Evolutionary conservation across 768 basidiomycete species (phyloP), one percentile per base, ranked within the genome.

Genomic region (Kwoniella dendrophila): DNA sequence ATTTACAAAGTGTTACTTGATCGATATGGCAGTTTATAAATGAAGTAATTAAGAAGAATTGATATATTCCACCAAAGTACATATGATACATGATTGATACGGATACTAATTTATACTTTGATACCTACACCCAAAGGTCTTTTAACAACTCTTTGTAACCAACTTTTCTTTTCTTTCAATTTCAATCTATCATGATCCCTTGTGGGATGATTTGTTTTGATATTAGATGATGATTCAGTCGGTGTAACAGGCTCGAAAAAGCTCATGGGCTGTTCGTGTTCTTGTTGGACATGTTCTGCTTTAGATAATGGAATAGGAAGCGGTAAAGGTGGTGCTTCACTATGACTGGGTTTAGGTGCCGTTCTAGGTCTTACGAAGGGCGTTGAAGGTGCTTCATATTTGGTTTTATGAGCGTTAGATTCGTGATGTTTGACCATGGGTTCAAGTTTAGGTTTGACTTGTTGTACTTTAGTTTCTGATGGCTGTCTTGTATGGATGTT

Each of bases 171-270:
- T 11, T 20, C 47, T 20, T 10, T 56, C 7, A 18, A 24, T 34
- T 26, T 40, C 34, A 24, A 40, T 12, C 16, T 27, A 27, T 38
- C 40, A 16, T 27, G 18, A 4, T 27, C 40, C 18, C 12, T 53
- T 12, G 11, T 27, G 6, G n/a, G 20, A 6, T 20, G 4, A 27
- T 27, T 18, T 4, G 14, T 30, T 4, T 10, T 54, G 24, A 6
- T 5, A 16, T 53, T 16, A 34, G 30, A 47, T 22, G n/a, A 20
- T 4, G 56, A 24, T 11, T 43, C 59, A 30, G 51, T 62, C 14
- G 72, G 72, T 24, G 68, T 69, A 18, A 63, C 52, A 18, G 72
- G 72, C 20, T 74, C 72, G 53, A 71, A 74, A 48, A 66, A 70
- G 16, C 50, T 56, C 12, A 67, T 38, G 1, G 52, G 60, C 24